A percentile compares a stretch with the other conserved stretches of the same genome.
Conservation (phyloP, 2,329 filamentous ascomycete species). For the Cladophialophora carrionii region DNA sequence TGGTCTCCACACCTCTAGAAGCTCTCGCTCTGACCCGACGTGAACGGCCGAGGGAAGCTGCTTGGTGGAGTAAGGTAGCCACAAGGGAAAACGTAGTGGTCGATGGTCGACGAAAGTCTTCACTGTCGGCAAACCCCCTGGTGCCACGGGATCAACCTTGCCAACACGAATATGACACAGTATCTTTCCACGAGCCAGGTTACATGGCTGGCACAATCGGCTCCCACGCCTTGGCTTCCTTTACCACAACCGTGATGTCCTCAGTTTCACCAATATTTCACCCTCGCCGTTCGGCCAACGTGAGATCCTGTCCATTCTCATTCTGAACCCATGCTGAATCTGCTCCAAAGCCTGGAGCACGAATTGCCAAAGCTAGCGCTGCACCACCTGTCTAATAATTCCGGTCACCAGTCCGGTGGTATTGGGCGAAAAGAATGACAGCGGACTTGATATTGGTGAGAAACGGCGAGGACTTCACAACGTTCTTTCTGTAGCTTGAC, state of each 20-base stretch:
- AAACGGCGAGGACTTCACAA: too few relatives aligned
- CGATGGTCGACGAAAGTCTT: not conserved
- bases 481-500: too few relatives aligned
- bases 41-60: not conserved
- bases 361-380: not conserved
- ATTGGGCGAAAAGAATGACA: too few relatives aligned
- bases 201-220: not conserved
- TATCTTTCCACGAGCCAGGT: not conserved
- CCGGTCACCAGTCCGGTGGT: not conserved
- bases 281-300: not conserved
- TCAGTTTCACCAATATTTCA: not conserved
- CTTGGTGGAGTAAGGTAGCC: not conserved
- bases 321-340: not conserved
- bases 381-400: not conserved
- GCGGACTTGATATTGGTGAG: too few relatives aligned
- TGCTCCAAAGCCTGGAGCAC: not conserved
- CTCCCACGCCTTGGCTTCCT: not conserved
- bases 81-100: not conserved
- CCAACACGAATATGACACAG: not conserved
- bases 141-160: not conserved
- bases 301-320: not conserved
- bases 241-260: not conserved
- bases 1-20: not conserved
- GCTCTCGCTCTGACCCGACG: not conserved
- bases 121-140: not conserved